Evolutionary conservation across 441 rosid species (phyloP), one percentile per base, ranked within the genome.

Genomic region (Croton laevigatus): DNA sequence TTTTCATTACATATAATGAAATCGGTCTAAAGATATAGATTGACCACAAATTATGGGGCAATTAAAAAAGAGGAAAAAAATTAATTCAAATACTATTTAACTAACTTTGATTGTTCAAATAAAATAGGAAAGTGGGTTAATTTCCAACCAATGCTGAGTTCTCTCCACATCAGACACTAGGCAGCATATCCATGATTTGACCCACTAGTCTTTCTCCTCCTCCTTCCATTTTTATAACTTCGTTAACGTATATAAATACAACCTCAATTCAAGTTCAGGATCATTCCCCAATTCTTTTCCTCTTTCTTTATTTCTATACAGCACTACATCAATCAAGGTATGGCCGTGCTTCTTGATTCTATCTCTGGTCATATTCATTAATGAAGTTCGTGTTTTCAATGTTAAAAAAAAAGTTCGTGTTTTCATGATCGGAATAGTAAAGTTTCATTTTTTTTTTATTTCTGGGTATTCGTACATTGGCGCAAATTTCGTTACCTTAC

Each of bases 311-410:
- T 27, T 19, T 16, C n/a, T 13, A 22, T 40, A 0, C 37, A 20
- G 36, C 51, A 53, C 13, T 69, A 59, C 42, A 45, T 64, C 66
- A 38, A 75, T 55, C 81, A 76, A 81, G 87, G 85, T 81, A 66
- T 40, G 44, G 1, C 1, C 9, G 44, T 40, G 44, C 44, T 16
- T 74, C 65, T 59, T 45, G 10, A 60, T 36, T 3, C 6, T 63
- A 27, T 71, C 6, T 60, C 27, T 53, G 11, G 10, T 58, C 53
- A 17, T 63, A 19, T 37, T 22, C 22, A 37, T 27, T 58, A 8
- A 49, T 37, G 59, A 53, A 59, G 32, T 34, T 38, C 8, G 4
- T 13, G 19, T 58, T 32, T 58, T 42, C 12, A 32, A n/a, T n/a
- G n/a, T n/a, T n/a, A n/a, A n/a, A n/a, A n/a, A n/a, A n/a, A n/a